Percentiles rank a stretch among this genome's conserved stretches.
These are phyloP conservation scores for Umbelopsis sp. DNA, from an alignment of 371 early-diverging fungal species.

Conservation along the genomic window DNA sequence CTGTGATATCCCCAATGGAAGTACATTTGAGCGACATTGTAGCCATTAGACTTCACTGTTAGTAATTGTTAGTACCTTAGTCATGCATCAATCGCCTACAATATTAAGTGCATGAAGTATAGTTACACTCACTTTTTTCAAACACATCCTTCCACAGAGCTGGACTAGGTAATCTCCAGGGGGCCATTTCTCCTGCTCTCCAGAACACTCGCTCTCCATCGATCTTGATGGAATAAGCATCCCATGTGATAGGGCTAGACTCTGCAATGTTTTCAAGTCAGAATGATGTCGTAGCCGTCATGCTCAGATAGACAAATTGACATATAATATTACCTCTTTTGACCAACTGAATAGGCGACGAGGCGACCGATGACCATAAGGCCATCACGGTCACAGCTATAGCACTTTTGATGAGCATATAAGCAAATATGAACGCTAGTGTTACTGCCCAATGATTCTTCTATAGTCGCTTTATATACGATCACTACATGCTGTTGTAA, in stretches of 20 bases:
- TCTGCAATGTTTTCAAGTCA: neutral
- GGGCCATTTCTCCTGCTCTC: conserved; percentile 16
- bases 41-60: conserved; percentile 26
- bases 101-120: neutral
- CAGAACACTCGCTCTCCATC: conserved; percentile 24
- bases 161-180: conserved; percentile 25
- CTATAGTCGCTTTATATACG: neutral
- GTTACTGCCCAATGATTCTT: too few relatives aligned
- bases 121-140: conserved; percentile 22
- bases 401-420: conserved; percentile 5
- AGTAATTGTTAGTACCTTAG: neutral
- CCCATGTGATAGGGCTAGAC: conserved; percentile 25
- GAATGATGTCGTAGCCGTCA: neutral
- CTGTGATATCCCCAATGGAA: conserved; percentile 36
- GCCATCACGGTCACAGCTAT: conserved; percentile 1
- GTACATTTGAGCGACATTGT: conserved; percentile 30
- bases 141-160: conserved; percentile 26
- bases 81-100: neutral
- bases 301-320: neutral
- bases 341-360: conserved; percentile 2
- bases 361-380: neutral
- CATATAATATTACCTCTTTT: conserved; percentile 5
- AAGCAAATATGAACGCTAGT: neutral
- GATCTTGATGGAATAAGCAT: conserved; percentile 23
- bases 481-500: neutral